These are phyloP conservation scores for Cairneyella variabilis DNA, from an alignment of 495 filamentous ascomycete genomes.

Conservation along the genomic window DNA sequence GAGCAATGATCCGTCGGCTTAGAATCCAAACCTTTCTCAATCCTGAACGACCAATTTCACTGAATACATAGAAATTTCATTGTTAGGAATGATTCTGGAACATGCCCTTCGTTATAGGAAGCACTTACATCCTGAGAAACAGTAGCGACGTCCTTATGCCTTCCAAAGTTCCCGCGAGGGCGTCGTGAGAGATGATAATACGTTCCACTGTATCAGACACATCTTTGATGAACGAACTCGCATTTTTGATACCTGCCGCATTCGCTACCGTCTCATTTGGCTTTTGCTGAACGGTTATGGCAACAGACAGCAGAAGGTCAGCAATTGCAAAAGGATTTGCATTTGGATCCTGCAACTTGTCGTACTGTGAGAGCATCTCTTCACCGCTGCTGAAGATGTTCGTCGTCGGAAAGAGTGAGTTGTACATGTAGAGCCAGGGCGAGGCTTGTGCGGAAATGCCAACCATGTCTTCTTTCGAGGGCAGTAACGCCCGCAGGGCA, in stretches of 20 bases:
- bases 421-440: neutral
- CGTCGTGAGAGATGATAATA: neutral
- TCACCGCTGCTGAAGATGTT: neutral
- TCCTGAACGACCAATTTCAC: neutral
- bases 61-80: no score
- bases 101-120: neutral
- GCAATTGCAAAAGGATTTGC: neutral
- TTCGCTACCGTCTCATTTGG: neutral
- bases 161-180: neutral
- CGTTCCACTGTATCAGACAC: neutral
- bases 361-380: neutral
- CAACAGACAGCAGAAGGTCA: neutral
- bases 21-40: neutral
- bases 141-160: neutral
- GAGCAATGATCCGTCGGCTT: neutral
- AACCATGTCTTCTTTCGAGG: neutral
- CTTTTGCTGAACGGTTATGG: neutral
- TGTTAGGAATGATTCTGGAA: neutral
- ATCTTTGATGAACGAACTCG: neutral
- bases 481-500: neutral
- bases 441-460: neutral
- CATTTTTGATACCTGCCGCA: neutral
- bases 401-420: neutral
- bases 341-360: neutral
- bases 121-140: neutral